Evolutionary conservation across 2,329 filamentous ascomycete genomes (phyloP).

Genomic region (Fusarium metavorans): DNA sequence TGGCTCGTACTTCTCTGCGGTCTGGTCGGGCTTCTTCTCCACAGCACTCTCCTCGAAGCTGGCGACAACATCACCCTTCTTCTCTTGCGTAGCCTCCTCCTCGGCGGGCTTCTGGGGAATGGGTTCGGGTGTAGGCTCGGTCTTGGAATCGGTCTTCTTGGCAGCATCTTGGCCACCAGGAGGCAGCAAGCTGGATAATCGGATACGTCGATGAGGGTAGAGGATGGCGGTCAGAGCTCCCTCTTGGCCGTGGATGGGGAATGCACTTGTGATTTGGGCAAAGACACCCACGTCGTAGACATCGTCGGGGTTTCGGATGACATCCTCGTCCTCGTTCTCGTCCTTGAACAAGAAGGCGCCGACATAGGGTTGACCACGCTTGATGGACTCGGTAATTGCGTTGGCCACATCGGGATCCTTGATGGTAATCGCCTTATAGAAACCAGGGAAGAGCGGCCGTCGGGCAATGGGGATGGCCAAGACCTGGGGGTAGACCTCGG

Average conservation of each 20-base stretch:
- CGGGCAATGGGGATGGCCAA: slow-evolving; percentile 97
- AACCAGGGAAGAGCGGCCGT: slow-evolving; percentile 93
- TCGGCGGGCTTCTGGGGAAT: slow-evolving; percentile 67
- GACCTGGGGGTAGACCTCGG: slow-evolving; percentile 96
- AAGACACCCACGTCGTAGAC: slow-evolving; percentile 98
- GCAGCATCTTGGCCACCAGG: slow-evolving; percentile 65
- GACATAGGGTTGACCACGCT: slow-evolving; percentile 95
- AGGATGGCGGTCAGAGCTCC: slow-evolving; percentile 90
- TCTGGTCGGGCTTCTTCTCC: slow-evolving; percentile 66
- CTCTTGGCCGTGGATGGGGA: slow-evolving; percentile 89
- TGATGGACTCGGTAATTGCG: slow-evolving; percentile 96
- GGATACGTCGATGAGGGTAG: slow-evolving; percentile 95
- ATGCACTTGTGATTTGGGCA: slow-evolving; percentile 96
- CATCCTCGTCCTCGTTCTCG: slow-evolving; percentile 91
- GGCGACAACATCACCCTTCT: slow-evolving; percentile 93
- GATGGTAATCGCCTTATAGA: slow-evolving; percentile 99
- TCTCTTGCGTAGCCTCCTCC: slow-evolving; percentile 69
- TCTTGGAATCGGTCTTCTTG: slow-evolving; percentile 65
- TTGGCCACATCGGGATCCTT: slow-evolving; percentile 90
- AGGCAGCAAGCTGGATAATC: slow-evolving; percentile 84
- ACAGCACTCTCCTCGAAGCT: slow-evolving; percentile 91
- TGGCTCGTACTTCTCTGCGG: slow-evolving; percentile 77
- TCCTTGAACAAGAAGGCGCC: slow-evolving; percentile 98
- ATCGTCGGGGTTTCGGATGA: slow-evolving; percentile 90
- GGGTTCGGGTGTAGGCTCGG: slow-evolving; percentile 66